Evolutionary conservation across 257 asterid genomes (phyloP), one percentile per base, ranked within the genome.

Genomic region (Fraxinus excelsior): DNA sequence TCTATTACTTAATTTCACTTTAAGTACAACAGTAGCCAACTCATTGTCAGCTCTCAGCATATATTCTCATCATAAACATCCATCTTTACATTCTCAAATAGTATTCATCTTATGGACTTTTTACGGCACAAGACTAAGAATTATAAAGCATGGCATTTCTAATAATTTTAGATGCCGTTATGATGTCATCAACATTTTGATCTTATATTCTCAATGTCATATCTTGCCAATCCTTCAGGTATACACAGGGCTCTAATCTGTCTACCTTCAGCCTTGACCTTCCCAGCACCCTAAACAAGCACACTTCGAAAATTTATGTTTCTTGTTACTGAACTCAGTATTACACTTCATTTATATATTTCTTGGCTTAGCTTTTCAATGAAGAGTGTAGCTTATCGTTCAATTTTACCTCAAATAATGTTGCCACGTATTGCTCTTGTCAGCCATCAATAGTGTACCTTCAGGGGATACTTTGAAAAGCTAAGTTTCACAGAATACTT

Each of bases 261-360:
- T 7, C 66, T 7, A 56, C 29, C 66, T 56, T 56, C 29, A 56
- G 29, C 66, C 66, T 56, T 56, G 28, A 56, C 29, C 66, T 19
- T 56, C 12, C 13, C 66, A 56, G 56, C 28, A 56, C 66, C 26
- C 28, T n/a, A 56, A 56, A 56, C 66, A 56, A 56, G 66, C 13
- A 56, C 29, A 46, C n/a, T 46, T 56, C 18, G 62, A 53, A 42
- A 53, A 19, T 53, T 53, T 53, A 53, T 4, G 26, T n/a, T 12
- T n/a, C 65, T 56, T 56, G 13, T 56, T 56, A 19, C 77, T 74
- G 18, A 58, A 21, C 67, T 74, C 29, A 37, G 40, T 62, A 12
- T 64, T 74, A 35, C 60, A 21, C 34, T 35, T 5, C 21, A 32
- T 58, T 67, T 34, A 2, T 56, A n/a, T 21, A 19, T 18, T 56